Evolutionary conservation across 106 monocot genomes (phyloP), one percentile per base, ranked within the genome.

Genomic region (Dioscorea dumetorum): DNA sequence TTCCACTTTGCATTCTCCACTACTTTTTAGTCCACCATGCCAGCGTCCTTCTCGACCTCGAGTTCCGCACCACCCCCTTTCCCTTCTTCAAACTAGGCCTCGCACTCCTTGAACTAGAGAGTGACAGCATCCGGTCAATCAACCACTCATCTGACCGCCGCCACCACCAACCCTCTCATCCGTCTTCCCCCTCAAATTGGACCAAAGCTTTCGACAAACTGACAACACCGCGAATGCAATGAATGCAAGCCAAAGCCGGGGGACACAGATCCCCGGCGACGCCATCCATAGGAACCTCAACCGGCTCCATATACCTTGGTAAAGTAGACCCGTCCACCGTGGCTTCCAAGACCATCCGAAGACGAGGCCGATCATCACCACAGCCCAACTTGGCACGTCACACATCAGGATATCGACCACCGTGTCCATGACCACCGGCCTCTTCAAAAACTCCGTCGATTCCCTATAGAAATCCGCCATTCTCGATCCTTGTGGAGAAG

Each of bases 281-380:
- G 71, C 77, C 20, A 86, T 75, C 82, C 86, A 93, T 3, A 78
- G 5, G 66, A 80, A 77, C 59, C 88, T 70, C 51, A 88, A 62
- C 68, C 77, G 76, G 76, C 86, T 75, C 63, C 95, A 74, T 4
- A 95, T 67, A 12, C 95, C 95, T 12, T 88, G 77, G 69, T 80
- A 91, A n/a, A 95, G 50, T 17, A 95, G 76, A 32, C 95, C 95
- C 53, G 95, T 88, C 95, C 95, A 95, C 33, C 95, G 73, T 66
- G 95, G 95, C 50, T 88, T 61, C 91, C 95, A 95, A 19, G 95
- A 86, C 95, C 95, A 95, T 18, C 95, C 95, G 70, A 95, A 86
- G 50, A 84, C 85, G 35, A 95, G 63, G 13, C 95, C 95, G 71
- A 95, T 95, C 95, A 88, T 91, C 33, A 95, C 91, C 8, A 91